phyloP scores from a whole-genome alignment of 352 stramenopile species.

The Pythium brachiatum region DNA sequence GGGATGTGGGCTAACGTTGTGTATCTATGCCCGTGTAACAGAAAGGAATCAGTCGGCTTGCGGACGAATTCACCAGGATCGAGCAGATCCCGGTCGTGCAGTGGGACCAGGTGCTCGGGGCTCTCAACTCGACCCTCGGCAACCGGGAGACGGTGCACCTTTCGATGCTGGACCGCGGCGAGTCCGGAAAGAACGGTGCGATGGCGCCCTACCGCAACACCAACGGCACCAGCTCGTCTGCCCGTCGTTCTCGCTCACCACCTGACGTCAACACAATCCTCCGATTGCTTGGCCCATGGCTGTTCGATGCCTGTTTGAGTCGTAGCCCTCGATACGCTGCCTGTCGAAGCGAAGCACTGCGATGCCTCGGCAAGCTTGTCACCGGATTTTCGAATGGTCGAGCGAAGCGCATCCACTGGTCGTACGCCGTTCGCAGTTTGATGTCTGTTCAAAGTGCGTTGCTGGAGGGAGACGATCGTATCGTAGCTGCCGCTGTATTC shows the following conservation, averaged over 20 bases:
- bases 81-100: constrained; percentile 68
- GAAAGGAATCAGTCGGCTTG: constrained; percentile 79
- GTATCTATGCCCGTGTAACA: constrained; percentile 17
- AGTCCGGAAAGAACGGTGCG: constrained; percentile 7
- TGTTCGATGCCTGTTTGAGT: constrained; percentile 83
- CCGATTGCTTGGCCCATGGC: constrained; percentile 73
- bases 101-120: constrained; percentile 70
- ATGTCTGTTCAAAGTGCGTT: constrained; percentile 80
- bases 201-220: not conserved
- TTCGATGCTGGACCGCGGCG: constrained; percentile 38
- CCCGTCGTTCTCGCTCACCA: constrained; percentile 49
- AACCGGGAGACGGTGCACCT: constrained; percentile 21
- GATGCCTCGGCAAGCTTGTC: constrained; percentile 73
- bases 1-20: not conserved
- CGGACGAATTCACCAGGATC: constrained; percentile 69
- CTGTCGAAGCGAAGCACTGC: constrained; percentile 69
- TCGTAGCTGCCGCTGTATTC: constrained; percentile 73
- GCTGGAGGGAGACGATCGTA: constrained; percentile 78
- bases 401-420: constrained; percentile 81
- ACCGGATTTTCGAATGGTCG: constrained; percentile 66
- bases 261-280: constrained; percentile 85
- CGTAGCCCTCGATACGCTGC: constrained; percentile 67
- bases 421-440: constrained; percentile 78
- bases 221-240: constrained; percentile 15
- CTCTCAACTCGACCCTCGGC: constrained; percentile 43